These are phyloP conservation scores for Allomyces arbusculus DNA, from an alignment of 192 early-diverging fungal species.

Conservation along the genomic window DNA sequence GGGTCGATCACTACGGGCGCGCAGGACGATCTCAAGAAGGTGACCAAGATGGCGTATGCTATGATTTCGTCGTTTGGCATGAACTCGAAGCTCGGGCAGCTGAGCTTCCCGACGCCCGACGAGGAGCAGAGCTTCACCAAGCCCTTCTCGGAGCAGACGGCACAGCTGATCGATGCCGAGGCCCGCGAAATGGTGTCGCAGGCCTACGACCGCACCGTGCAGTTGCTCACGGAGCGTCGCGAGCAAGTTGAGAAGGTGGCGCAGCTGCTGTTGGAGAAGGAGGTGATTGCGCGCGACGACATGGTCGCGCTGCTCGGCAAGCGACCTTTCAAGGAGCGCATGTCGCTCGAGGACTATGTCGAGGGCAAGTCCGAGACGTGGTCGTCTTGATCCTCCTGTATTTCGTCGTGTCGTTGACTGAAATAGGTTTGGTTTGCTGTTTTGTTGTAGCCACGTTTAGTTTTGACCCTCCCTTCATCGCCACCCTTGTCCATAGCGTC, in stretches of 20 bases:
- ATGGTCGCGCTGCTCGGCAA: conserved; percentile 77
- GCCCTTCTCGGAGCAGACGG: conserved; percentile 91
- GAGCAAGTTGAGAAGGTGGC: conserved; percentile 83
- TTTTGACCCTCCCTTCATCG: too few species aligned
- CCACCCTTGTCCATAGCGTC: too few species aligned
- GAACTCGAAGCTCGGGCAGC: conserved; percentile 66
- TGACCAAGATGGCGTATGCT: conserved; percentile 92
- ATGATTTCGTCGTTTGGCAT: conserved; percentile 90
- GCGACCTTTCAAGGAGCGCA: conserved; percentile 56
- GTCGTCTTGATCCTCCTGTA: too few species aligned
- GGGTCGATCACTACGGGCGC: conserved; percentile 86
- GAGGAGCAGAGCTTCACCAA: conserved; percentile 60
- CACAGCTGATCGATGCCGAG: conserved; percentile 81
- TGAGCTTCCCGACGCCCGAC: conserved; percentile 55
- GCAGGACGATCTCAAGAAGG: conserved; percentile 91
- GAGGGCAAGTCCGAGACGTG: neutral
- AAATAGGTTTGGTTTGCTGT: too few species aligned
- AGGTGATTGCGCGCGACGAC: conserved; percentile 89
- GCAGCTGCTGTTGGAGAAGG: conserved; percentile 76
- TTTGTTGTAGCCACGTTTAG: too few species aligned
- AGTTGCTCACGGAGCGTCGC: conserved; percentile 67
- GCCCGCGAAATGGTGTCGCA: conserved; percentile 59
- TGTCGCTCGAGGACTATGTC: conserved; percentile 48
- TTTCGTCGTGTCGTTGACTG: too few species aligned
- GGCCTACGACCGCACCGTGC: conserved; percentile 65